Evolutionary conservation across 768 basidiomycete genomes (phyloP).

Genomic region (Hortiboletus flavorubellus): DNA sequence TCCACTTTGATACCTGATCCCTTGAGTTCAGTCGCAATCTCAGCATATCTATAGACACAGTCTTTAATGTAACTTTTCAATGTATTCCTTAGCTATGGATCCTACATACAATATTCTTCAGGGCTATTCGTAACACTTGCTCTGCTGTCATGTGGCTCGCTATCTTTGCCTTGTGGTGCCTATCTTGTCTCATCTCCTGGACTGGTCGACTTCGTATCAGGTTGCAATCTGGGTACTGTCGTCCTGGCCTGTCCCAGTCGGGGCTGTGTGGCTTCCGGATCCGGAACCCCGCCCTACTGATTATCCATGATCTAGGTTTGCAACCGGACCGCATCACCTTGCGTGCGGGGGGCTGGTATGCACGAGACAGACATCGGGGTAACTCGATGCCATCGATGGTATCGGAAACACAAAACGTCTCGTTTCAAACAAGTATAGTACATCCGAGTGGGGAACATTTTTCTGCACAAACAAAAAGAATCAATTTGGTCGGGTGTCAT

Average conservation of each 20-base stretch:
- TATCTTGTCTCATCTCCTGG: neutral
- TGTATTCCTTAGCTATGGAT: conserved; percentile 25
- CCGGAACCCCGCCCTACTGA: neutral
- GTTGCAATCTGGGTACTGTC: no score
- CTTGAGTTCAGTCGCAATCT: conserved; percentile 15
- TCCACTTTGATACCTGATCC: conserved; percentile 23
- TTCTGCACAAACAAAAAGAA: neutral
- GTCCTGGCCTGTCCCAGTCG: no score
- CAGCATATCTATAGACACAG: conserved; percentile 28
- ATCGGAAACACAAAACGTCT: neutral
- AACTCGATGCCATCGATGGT: conserved; percentile 2
- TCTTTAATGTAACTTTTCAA: conserved; percentile 22
- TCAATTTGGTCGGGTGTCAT: neutral
- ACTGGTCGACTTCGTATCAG: neutral
- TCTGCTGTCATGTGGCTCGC: neutral
- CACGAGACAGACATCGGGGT: neutral
- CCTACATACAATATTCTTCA: conserved; percentile 21
- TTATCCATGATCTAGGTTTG: neutral
- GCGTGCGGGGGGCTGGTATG: neutral
- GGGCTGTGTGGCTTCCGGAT: neutral
- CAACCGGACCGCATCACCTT: neutral
- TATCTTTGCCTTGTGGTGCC: neutral
- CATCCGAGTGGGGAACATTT: neutral
- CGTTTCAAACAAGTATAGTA: neutral
- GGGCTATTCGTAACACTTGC: conserved; percentile 12